Evolutionary conservation across 2,329 filamentous ascomycete genomes (phyloP), one percentile per base, ranked within the genome.

Genomic region (Paraphoma chrysanthemicola): DNA sequence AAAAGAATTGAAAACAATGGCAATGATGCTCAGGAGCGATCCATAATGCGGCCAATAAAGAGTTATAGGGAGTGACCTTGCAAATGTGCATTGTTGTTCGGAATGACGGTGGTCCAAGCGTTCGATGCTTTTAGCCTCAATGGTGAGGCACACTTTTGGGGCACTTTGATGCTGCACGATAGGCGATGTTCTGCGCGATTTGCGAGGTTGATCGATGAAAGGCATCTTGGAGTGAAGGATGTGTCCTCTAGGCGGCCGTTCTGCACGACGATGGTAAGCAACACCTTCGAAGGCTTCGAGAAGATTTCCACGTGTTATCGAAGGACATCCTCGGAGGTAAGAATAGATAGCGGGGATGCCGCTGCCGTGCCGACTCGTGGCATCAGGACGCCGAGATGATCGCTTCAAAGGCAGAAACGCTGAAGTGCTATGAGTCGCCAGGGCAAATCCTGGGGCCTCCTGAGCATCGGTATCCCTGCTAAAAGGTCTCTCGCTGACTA

Each of bases 391-490:
- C 66, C 69, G 60, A 69, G 60, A 64, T 62, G 66, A 71, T 70
- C 65, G 63, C 67, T 66, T 56, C 56, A 61, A 70, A 61, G 49
- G 57, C 60, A 67, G 53, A 60, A 67, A 59, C 56, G 58, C 47
- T 55, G 10, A 36, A 14, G 33, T 14, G 23, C 46, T 50, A 51
- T 53, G 36, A 44, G 64, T 65, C 65, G 57, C 67, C 63, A 59
- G 53, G 56, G 66, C 63, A 63, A 66, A 47, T 65, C 62, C 58
- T 59, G 55, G 51, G 53, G 59, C 59, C 63, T 62, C 31, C 59
- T 55, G 63, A 53, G 66, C 67, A 62, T 62, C 58, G 58, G 36
- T 62, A 70, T 60, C 73, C 73, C 67, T 76, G 72, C 59, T 31
- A 55, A 43, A 48, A 59, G 57, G 51, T 60, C 64, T 66, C 64